These are phyloP conservation scores for Tetragonia tetragonoides DNA, from an alignment of 148 eudicot genomes.

Conservation along the genomic window DNA sequence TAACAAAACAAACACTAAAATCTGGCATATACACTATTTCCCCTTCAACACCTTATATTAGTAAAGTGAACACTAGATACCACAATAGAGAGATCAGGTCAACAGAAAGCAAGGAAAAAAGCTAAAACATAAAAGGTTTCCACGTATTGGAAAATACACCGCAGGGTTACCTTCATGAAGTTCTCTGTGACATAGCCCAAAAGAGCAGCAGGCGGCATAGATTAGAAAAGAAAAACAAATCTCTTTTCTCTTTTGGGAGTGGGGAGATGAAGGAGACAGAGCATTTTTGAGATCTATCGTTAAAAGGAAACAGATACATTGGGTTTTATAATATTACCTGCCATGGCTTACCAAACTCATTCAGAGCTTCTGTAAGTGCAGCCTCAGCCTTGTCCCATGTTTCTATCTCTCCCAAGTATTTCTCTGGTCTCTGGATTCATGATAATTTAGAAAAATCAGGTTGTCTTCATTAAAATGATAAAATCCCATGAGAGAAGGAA, in stretches of 20 bases:
- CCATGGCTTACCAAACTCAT: conserved; percentile 94
- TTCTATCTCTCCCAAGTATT: conserved; percentile 77
- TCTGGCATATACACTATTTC: too few relatives aligned
- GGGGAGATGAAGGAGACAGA: neutral
- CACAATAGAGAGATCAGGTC: neutral
- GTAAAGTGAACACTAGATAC: too few relatives aligned
- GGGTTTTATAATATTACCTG: conserved; percentile 47
- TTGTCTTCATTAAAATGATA: neutral
- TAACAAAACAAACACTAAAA: too few relatives aligned
- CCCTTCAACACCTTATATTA: too few relatives aligned
- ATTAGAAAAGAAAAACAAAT: neutral
- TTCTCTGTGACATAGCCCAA: neutral
- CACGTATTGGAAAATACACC: neutral
- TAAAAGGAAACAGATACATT: neutral
- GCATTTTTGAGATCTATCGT: neutral
- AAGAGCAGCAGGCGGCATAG: neutral
- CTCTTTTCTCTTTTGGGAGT: neutral
- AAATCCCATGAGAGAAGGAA: neutral
- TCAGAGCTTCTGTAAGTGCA: conserved; percentile 79
- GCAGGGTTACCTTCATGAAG: neutral
- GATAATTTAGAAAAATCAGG: neutral
- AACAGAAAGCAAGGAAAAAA: neutral
- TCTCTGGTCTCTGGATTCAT: conserved; percentile 80
- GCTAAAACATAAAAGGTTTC: neutral
- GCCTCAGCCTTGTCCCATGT: conserved; percentile 94